Evolutionary conservation across 768 basidiomycete species (phyloP).

Genomic region (Sistotremastrum suecicum): DNA sequence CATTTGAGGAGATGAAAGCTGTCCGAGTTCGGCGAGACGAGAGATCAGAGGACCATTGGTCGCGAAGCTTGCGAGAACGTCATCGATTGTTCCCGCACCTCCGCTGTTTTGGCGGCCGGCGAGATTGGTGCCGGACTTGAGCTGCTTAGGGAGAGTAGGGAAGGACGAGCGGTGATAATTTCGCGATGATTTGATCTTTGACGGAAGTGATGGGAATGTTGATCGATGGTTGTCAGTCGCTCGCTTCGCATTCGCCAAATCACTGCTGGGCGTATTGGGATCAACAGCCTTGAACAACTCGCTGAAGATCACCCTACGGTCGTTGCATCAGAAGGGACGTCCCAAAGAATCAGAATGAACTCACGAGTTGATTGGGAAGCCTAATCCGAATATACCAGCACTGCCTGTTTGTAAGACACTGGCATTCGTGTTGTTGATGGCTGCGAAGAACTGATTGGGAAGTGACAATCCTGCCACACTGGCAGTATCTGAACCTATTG

Average conservation of each 20-base stretch:
- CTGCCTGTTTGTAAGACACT: constrained; percentile 39
- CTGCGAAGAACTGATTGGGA: constrained; percentile 43
- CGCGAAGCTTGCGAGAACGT: constrained; percentile 15
- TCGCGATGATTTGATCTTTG: too few relatives aligned
- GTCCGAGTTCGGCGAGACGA: constrained; percentile 16
- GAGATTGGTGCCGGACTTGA: constrained; percentile 2
- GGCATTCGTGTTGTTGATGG: constrained; percentile 57
- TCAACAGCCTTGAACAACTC: constrained; percentile 16
- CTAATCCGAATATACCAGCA: constrained; percentile 60
- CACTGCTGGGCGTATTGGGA: background rate
- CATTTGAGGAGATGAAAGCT: constrained; percentile 37
- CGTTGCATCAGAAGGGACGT: background rate
- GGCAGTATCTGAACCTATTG: constrained; percentile 45
- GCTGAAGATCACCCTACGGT: constrained; percentile 31
- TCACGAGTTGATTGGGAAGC: constrained; percentile 62
- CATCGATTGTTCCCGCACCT: constrained; percentile 1
- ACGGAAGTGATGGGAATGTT: too few relatives aligned
- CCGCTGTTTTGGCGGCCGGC: background rate
- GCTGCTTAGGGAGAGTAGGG: too few relatives aligned
- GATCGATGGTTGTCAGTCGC: background rate
- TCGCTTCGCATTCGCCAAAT: background rate
- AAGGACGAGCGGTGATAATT: too few relatives aligned
- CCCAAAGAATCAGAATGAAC: constrained; percentile 3
- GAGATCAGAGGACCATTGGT: constrained; percentile 21
- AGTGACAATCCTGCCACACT: constrained; percentile 37